A percentile compares a stretch with the other conserved stretches of the same genome.
These are phyloP conservation scores for Fusarium chaquense DNA, from an alignment of 2,329 filamentous ascomycete species.

Conservation along the genomic window DNA sequence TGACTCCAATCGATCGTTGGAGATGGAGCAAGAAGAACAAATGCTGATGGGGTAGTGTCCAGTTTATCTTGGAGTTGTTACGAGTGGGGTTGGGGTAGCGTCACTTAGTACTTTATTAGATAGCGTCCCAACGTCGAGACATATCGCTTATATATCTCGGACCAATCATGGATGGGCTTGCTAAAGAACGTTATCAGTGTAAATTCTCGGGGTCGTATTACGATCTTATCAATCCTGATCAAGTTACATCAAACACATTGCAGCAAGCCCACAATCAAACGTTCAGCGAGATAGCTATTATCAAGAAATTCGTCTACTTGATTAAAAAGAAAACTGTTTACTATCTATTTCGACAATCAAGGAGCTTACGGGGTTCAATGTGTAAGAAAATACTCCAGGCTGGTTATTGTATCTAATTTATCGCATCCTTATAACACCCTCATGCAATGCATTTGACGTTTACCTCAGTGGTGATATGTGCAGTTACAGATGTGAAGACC, in stretches of 20 bases:
- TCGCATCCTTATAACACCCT: not conserved
- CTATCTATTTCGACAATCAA: not conserved
- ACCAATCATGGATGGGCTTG: no score
- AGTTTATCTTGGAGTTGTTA: conserved; percentile 23
- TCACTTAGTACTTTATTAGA: not conserved
- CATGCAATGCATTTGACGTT: not conserved
- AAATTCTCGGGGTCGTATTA: not conserved
- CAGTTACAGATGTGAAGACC: conserved; percentile 9
- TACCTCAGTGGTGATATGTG: not conserved
- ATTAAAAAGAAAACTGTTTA: not conserved
- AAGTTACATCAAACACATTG: not conserved
- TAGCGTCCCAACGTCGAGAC: no score
- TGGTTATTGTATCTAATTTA: not conserved
- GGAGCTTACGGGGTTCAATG: not conserved
- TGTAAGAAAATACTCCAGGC: not conserved
- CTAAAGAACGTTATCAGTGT: no score
- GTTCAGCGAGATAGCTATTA: not conserved
- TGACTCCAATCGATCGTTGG: conserved; percentile 17
- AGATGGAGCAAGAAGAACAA: conserved; percentile 4
- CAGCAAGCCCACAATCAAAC: not conserved
- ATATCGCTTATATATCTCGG: no score
- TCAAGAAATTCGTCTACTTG: not conserved
- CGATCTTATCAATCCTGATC: not conserved
- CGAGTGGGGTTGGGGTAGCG: conserved; percentile 20
- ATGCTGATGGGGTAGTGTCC: conserved; percentile 7